A percentile compares a stretch with the other conserved stretches of the same genome.
phyloP scores from a whole-genome alignment of 805 yeast species.

The Clavispora carvajalis region DNA sequence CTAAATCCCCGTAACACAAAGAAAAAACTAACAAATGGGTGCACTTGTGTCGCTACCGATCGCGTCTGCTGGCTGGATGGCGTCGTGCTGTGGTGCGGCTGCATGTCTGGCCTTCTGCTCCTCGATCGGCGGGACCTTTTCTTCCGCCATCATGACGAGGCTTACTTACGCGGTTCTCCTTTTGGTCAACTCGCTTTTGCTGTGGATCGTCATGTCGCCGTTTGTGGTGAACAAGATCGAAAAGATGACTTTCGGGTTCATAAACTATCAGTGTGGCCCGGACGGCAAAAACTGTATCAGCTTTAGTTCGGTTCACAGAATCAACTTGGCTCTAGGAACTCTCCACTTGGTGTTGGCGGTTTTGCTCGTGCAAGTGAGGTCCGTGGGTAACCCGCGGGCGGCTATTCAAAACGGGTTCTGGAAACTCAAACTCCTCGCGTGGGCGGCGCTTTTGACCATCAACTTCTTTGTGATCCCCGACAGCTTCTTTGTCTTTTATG shows the following conservation, averaged over 20 bases:
- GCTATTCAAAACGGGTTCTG: conserved; percentile 89
- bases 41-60: conserved; percentile 15
- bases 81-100: conserved; percentile 39
- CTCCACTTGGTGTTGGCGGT: conserved; percentile 70
- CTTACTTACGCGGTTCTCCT: conserved; percentile 78
- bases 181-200: conserved; percentile 69
- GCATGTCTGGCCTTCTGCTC: conserved; percentile 56
- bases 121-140: conserved; percentile 52
- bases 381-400: conserved; percentile 73
- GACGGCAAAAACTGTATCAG: conserved; percentile 78
- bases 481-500: conserved; percentile 80
- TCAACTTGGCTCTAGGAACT: conserved; percentile 81
- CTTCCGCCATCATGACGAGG: conserved; percentile 79
- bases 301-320: conserved; percentile 88
- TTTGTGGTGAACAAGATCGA: conserved; percentile 72
- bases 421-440: conserved; percentile 65
- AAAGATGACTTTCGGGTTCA: conserved; percentile 59
- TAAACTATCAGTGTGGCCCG: conserved; percentile 63
- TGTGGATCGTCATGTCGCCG: conserved; percentile 91
- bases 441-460: conserved; percentile 50
- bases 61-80: conserved; percentile 9
- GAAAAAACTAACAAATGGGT: conserved; percentile 10
- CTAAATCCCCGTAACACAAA: neutral
- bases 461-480: conserved; percentile 80
- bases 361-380: conserved; percentile 65